These are phyloP conservation scores for Nemania abortiva DNA, from an alignment of 2,329 filamentous ascomycete genomes.

Conservation along the genomic window DNA sequence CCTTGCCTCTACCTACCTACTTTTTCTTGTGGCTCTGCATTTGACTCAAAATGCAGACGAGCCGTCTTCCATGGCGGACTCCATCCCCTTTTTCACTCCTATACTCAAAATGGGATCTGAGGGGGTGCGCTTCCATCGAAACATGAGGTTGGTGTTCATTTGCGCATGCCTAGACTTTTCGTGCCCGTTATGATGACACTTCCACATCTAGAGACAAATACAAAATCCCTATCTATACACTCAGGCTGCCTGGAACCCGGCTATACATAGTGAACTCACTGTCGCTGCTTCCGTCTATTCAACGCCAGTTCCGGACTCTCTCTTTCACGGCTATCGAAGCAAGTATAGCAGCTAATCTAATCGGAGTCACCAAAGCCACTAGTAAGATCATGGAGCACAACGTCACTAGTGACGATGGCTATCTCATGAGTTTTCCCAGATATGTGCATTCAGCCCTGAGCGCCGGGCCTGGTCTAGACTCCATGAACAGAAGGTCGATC, in stretches of 20 bases:
- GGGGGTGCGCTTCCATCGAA: neutral
- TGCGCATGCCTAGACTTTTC: neutral
- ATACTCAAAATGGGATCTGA: neutral
- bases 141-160: neutral
- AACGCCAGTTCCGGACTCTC: slow-evolving; percentile 13
- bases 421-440: slow-evolving; percentile 38
- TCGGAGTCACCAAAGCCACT: slow-evolving; percentile 18
- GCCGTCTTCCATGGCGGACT: slow-evolving; percentile 1
- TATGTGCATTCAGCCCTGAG: slow-evolving; percentile 33
- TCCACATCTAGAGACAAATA: neutral
- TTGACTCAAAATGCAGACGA: slow-evolving; percentile 7
- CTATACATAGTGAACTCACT: slow-evolving; percentile 28
- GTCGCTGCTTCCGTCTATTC: slow-evolving; percentile 8
- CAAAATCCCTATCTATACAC: slow-evolving; percentile 29
- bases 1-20: neutral
- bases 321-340: slow-evolving; percentile 28
- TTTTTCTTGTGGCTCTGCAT: neutral
- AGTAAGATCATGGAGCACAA: slow-evolving; percentile 30
- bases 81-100: slow-evolving; percentile 2
- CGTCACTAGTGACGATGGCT: slow-evolving; percentile 27
- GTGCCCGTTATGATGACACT: neutral
- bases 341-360: neutral
- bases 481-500: slow-evolving; percentile 37
- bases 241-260: slow-evolving; percentile 18
- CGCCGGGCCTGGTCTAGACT: slow-evolving; percentile 38